phyloP scores from a whole-genome alignment of 768 basidiomycete species.

The Coprinellus micaceus region DNA sequence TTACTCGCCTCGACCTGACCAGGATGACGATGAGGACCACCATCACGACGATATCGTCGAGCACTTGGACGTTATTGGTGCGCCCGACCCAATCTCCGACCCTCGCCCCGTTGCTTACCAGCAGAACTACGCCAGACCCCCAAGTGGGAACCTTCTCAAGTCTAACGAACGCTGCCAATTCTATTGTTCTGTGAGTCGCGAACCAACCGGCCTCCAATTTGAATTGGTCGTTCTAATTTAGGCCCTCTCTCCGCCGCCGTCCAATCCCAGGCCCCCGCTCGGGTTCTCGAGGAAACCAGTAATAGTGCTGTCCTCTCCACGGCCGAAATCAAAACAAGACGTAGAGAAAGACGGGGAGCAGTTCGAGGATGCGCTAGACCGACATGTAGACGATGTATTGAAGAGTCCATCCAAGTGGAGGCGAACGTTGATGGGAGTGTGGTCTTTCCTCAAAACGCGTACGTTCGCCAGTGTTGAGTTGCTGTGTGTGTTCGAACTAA shows the following conservation, averaged over 20 bases:
- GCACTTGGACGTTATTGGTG: constrained; percentile 78
- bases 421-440: constrained; percentile 64
- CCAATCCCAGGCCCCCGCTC: constrained; percentile 61
- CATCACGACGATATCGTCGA: constrained; percentile 82
- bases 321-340: constrained; percentile 28
- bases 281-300: constrained; percentile 67
- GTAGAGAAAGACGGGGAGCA: constrained; percentile 27
- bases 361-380: constrained; percentile 53
- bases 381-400: constrained; percentile 76
- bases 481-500: background rate
- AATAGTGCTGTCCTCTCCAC: constrained; percentile 46
- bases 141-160: constrained; percentile 72
- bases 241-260: too few species aligned
- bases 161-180: constrained; percentile 76
- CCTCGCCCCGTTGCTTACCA: background rate
- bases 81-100: constrained; percentile 10
- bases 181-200: constrained; percentile 58
- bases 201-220: background rate
- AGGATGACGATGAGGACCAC: constrained; percentile 20
- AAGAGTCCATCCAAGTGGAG: constrained; percentile 54
- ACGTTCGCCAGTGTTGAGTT: constrained; percentile 21
- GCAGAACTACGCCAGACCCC: constrained; percentile 44
- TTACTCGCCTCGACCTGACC: background rate
- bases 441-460: constrained; percentile 86
- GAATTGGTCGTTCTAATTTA: too few species aligned